Base-by-base conservation (phyloP, 2,329 filamentous ascomycete genomes). In the Ceratocystis smalleyi region DNA sequence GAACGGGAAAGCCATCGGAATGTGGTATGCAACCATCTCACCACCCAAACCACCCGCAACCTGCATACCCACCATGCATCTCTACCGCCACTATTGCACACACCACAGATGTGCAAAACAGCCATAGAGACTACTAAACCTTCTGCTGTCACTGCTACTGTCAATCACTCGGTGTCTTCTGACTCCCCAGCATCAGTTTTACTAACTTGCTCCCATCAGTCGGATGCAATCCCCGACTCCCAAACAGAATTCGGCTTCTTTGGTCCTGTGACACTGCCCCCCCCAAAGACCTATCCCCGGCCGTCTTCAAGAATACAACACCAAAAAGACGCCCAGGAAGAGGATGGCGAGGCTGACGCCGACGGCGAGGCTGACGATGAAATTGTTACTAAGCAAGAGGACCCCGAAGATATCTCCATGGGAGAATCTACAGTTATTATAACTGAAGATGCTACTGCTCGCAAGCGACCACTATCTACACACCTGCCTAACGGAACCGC, bases 1-100 rank as follows among this genome's bases (percentile, higher is more conserved):
- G 81, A 85, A 72, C 77, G 83, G 69, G 78, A 84, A 67, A 77
- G 77, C 71, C 75, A 75, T 69, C 74, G 74, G 64, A 75, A 75
- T 69, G 74, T 78, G 78, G 81, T 83, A 79, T 69, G 74, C 64
- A 55, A 43, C 45, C 30, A 61, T 61, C 43, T 35, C 40, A 49
- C n/a, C 40, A 62, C 24, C 43, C 30, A 27, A 15, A 35, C 27
- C 40, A 62, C 24, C 43, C 27, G 43, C 15, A 35, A 35, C 54
- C 27, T 55, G 35, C 61, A 43, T 43, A 17, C 40, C n/a, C 22
- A 47, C 22, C 30, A 59, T 62, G 40, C 59, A 57, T 45, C 24
- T 24, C 19, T 10, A 43, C 19, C 49, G 19, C 17, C 45, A 47
- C 45, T 22, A 51, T 3, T 12, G 35, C 47, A 51, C 47, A 22